Evolutionary conservation across 2,329 filamentous ascomycete species (phyloP).

Genomic region (Aspergillus neoniger): DNA sequence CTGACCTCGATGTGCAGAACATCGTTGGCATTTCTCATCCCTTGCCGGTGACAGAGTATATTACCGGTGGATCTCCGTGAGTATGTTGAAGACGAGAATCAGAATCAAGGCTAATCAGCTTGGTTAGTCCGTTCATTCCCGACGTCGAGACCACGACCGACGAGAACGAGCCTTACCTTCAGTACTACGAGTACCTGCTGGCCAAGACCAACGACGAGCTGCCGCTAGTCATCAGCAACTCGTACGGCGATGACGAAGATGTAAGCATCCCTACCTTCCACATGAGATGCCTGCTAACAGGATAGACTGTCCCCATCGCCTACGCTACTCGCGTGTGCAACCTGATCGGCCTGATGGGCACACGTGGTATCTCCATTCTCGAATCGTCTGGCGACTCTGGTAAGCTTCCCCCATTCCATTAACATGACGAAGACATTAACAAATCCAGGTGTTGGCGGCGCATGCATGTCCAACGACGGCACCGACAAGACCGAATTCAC

Average conservation of each 20-base stretch:
- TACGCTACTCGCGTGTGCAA: constrained; percentile 66
- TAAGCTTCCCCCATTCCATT: constrained; percentile 3
- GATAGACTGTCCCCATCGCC: constrained; percentile 59
- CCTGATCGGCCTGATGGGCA: constrained; percentile 66
- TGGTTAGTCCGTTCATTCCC: constrained; percentile 49
- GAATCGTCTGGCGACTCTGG: constrained; percentile 60
- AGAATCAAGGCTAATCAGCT: not conserved
- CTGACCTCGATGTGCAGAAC: constrained; percentile 63
- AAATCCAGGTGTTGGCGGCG: not conserved
- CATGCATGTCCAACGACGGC: constrained; percentile 36
- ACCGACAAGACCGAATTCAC: constrained; percentile 57
- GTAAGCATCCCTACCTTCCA: constrained; percentile 5
- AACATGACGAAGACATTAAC: too few relatives aligned
- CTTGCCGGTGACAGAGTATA: constrained; percentile 47
- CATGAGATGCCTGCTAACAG: not conserved
- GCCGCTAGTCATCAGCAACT: constrained; percentile 64
- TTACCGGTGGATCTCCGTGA: constrained; percentile 10
- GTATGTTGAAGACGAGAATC: not conserved
- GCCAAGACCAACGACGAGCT: constrained; percentile 50
- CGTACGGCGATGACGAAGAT: constrained; percentile 66
- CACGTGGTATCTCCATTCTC: constrained; percentile 66
- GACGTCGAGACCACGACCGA: constrained; percentile 46
- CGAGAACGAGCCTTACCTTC: constrained; percentile 69
- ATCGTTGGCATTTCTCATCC: constrained; percentile 57
- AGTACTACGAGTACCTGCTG: constrained; percentile 62